These are phyloP conservation scores for Coemansia erecta DNA, from an alignment of 192 early-diverging fungal genomes.

Conservation along the genomic window DNA sequence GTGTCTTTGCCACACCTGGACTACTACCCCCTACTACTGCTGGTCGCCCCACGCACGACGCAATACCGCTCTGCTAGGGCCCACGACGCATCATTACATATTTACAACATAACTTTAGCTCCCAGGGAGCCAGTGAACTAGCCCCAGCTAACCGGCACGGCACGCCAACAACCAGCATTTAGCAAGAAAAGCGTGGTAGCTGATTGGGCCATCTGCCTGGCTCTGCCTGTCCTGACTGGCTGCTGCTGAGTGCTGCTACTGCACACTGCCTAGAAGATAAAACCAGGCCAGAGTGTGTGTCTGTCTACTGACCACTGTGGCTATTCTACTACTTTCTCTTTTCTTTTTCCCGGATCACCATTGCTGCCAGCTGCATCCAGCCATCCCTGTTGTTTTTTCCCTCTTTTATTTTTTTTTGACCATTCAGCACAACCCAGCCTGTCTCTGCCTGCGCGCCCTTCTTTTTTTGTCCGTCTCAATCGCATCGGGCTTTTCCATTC, in stretches of 20 bases:
- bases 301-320: conserved; percentile 4
- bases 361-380: background rate
- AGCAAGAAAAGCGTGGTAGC: no score
- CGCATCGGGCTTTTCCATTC: no score
- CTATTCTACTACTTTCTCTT: conserved; percentile 9
- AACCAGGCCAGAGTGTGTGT: background rate
- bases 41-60: no score
- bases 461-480: background rate
- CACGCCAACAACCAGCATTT: no score
- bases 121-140: no score
- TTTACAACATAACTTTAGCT: no score
- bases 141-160: no score
- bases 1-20: no score
- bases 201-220: background rate
- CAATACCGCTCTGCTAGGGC: no score
- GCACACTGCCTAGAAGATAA: background rate
- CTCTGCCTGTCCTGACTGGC: background rate
- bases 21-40: no score
- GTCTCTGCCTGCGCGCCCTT: background rate
- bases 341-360: conserved; percentile 6
- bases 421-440: background rate
- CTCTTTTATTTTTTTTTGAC: background rate
- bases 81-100: no score
- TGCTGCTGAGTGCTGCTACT: background rate
- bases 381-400: conserved; percentile 1